Base-by-base conservation (phyloP, 2,329 filamentous ascomycete genomes). In the Trichoderma sp. region DNA sequence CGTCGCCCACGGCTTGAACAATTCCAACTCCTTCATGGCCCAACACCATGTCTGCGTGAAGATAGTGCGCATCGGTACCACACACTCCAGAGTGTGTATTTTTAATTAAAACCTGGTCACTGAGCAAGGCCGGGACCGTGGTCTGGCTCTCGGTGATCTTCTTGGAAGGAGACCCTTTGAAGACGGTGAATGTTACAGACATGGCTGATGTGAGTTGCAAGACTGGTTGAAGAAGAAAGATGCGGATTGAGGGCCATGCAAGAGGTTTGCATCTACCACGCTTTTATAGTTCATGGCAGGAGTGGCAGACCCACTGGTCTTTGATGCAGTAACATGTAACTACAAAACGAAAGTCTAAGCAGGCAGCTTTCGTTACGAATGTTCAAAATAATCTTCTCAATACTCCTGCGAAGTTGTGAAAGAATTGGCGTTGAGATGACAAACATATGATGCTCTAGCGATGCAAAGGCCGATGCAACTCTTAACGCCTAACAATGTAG, bases 11-110 rank as follows among this genome's bases (percentile, higher is more conserved):
- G 9, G 45, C 45, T 68, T 68, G 50, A 27, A 56, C 65, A 56
- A 68, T 35, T 11, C 65, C 65, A 27, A 68, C 29, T 6, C 65
- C 41, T 24, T 68, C 65, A 27, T 68, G 65, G 12, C 65, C 65
- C 29, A 68, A 24, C 2, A 68, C 65, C 45, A 68, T 68, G 31
- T 68, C 45, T 12, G 41, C 21, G 31, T 56, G 45, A 56, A 68
- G 65, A 14, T 68, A 56, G 14, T 68, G 65, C 8, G 27, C 41
- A 27, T 68, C 65, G 18, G 65, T 68, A 27, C 45, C 65, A 14
- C 65, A 68, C 6, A 68, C 65, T 27, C 65, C 65, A 27, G 65
- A 68, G 3, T 68, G 65, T 8, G 65, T 68, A 35, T 68, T 68
- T 6, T 68, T 50, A 35, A 68, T 68, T 11, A 68, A 31, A 35